A percentile compares a stretch with the other conserved stretches of the same genome.
Conservation (phyloP, 345 rosid species). For the Rhodamnia argentea region DNA sequence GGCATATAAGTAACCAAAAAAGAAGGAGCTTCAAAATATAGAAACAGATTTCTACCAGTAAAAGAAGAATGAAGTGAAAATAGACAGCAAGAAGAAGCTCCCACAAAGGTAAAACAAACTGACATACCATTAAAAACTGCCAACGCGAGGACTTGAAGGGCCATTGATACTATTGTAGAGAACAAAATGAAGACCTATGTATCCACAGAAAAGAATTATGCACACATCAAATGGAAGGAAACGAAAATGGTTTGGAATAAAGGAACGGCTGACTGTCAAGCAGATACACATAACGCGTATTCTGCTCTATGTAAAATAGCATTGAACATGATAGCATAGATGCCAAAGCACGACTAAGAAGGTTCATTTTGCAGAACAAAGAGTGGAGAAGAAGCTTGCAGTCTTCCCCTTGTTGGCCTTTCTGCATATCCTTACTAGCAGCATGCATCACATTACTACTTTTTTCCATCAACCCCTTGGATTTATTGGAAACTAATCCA, state of each 20-base stretch:
- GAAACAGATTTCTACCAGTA: not conserved
- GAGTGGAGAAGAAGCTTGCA: not conserved
- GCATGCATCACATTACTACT: not conserved
- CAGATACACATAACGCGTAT: not conserved
- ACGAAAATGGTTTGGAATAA: not conserved
- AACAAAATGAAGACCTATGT: conserved; percentile 82
- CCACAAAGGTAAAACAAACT: not conserved
- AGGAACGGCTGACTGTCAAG: not conserved
- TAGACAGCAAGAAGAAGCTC: not conserved
- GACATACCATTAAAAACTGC: conserved; percentile 61
- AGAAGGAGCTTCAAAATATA: not conserved
- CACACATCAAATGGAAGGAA: not conserved
- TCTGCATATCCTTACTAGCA: not conserved
- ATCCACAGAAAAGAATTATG: not conserved
- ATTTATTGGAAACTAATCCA: not conserved
- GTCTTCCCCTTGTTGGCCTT: not conserved
- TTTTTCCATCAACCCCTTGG: not conserved
- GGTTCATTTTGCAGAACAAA: not conserved
- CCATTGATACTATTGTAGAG: conserved; percentile 45
- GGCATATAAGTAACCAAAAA: not conserved
- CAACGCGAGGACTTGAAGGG: conserved; percentile 53
- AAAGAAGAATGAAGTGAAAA: not conserved
- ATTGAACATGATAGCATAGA: not conserved
- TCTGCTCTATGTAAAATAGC: not conserved
- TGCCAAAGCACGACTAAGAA: not conserved